Evolutionary conservation across 306 rosid genomes (phyloP).

Genomic region (Geum urbanum): DNA sequence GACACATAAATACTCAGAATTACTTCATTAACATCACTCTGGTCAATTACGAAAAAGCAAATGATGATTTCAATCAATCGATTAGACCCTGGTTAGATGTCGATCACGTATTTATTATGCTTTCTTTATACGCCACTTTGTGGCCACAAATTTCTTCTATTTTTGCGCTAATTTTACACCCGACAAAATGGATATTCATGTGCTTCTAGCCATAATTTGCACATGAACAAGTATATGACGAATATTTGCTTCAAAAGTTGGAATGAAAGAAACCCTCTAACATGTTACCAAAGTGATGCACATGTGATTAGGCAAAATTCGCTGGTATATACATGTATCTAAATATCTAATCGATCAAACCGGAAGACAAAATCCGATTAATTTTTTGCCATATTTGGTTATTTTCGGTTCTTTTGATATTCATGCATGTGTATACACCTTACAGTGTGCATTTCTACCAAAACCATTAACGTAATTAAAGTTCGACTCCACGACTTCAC

Average conservation of each 20-base stretch:
- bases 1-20: neutral
- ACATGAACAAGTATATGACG: neutral
- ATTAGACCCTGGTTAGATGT: neutral
- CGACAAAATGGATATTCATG: constrained; percentile 6
- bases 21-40: neutral
- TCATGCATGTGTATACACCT: neutral
- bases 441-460: neutral
- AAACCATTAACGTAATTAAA: neutral
- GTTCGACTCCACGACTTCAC: neutral
- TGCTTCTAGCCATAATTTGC: neutral
- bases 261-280: neutral
- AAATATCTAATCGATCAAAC: constrained; percentile 15
- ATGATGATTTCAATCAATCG: neutral
- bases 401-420: constrained; percentile 2
- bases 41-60: neutral
- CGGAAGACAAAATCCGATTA: neutral
- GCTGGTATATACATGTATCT: constrained; percentile 10
- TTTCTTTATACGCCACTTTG: neutral
- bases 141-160: neutral
- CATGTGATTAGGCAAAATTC: constrained; percentile 30
- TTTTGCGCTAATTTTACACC: neutral
- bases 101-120: constrained; percentile 1
- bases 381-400: constrained; percentile 25
- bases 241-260: neutral
- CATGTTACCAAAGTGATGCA: neutral